Evolutionary conservation across 2,329 filamentous ascomycete genomes (phyloP).

Genomic region (Epichloe sylvatica): DNA sequence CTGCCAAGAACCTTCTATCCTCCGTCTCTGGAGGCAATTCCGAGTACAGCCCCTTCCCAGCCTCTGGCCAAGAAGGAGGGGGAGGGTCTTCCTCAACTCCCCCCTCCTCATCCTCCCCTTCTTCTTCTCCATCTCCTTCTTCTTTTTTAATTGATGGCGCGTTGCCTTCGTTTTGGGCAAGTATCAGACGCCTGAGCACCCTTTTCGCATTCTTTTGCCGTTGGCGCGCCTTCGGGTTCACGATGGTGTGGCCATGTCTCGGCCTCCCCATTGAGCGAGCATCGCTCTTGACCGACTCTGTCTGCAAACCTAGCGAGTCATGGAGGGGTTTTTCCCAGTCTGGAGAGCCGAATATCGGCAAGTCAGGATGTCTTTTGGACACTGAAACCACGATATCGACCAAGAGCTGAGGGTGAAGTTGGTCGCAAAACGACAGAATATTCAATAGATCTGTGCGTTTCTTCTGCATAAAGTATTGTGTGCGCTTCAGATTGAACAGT

Average conservation of each 20-base stretch:
- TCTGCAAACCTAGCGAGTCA: conserved; percentile 4
- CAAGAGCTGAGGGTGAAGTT: conserved; percentile 26
- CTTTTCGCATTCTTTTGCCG: conserved; percentile 21
- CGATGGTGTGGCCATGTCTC: conserved; percentile 18
- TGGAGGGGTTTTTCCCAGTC: conserved; percentile 21
- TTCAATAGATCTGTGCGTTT: conserved; percentile 26
- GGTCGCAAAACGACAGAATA: conserved; percentile 27
- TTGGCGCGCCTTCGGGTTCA: conserved; percentile 15
- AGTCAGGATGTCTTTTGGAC: conserved; percentile 28
- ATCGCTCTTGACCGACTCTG: not conserved
- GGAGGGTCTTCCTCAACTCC: conserved; percentile 15
- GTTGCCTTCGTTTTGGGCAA: conserved; percentile 15
- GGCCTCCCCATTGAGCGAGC: conserved; percentile 11
- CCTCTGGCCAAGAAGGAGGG: conserved; percentile 26
- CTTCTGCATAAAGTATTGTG: conserved; percentile 25
- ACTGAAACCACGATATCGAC: conserved; percentile 28
- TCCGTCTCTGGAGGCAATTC: conserved; percentile 23
- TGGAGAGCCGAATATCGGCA: conserved; percentile 28
- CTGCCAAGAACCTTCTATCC: conserved; percentile 22
- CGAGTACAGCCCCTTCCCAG: conserved; percentile 27
- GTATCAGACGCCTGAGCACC: conserved; percentile 17
- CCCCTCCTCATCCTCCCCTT: not conserved
- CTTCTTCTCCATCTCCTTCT: conserved; percentile 7
- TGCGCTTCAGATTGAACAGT: conserved; percentile 15
- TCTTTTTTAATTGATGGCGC: conserved; percentile 17